Conservation (phyloP, 202 grass and related monocot genomes). For the Dendrocalamus latiflorus region DNA sequence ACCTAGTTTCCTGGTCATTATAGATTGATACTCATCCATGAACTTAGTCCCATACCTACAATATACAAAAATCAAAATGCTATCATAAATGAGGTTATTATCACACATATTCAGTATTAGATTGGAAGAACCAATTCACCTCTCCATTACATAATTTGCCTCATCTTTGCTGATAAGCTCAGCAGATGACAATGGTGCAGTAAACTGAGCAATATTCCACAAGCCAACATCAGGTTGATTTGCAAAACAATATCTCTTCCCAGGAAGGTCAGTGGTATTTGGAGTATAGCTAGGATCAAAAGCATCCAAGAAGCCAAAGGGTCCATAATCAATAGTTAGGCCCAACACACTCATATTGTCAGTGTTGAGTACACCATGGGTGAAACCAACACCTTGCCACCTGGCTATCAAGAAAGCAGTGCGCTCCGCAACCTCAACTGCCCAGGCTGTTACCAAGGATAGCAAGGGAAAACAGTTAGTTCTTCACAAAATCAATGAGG, state of each 20-base stretch:
- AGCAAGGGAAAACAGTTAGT: not conserved
- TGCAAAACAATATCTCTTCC: slow-evolving; percentile 90
- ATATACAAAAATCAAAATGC: slow-evolving; percentile 4
- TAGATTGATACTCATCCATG: slow-evolving; percentile 97
- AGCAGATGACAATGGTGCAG: slow-evolving; percentile 63
- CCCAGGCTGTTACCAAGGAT: slow-evolving; percentile 61
- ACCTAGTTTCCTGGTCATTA: slow-evolving; percentile 93
- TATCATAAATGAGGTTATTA: not conserved
- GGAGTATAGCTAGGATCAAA: slow-evolving; percentile 91
- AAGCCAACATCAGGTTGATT: slow-evolving; percentile 97
- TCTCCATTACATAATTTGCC: slow-evolving; percentile 93
- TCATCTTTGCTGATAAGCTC: slow-evolving; percentile 82
- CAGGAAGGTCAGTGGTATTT: slow-evolving; percentile 92
- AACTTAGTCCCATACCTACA: slow-evolving; percentile 92
- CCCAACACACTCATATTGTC: slow-evolving; percentile 97
- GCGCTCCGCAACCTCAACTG: slow-evolving; percentile 90
- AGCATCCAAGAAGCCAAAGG: slow-evolving; percentile 95
- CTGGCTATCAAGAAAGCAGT: slow-evolving; percentile 87
- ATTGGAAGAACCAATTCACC: slow-evolving; percentile 49
- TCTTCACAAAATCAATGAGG: not conserved
- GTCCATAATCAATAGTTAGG: slow-evolving; percentile 92
- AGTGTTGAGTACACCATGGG: slow-evolving; percentile 93
- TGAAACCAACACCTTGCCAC: slow-evolving; percentile 99
- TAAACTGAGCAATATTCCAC: slow-evolving; percentile 96
- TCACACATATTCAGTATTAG: not conserved